phyloP scores from a whole-genome alignment of 2,329 filamentous ascomycete genomes.

The Dothideomycetes sp. region DNA sequence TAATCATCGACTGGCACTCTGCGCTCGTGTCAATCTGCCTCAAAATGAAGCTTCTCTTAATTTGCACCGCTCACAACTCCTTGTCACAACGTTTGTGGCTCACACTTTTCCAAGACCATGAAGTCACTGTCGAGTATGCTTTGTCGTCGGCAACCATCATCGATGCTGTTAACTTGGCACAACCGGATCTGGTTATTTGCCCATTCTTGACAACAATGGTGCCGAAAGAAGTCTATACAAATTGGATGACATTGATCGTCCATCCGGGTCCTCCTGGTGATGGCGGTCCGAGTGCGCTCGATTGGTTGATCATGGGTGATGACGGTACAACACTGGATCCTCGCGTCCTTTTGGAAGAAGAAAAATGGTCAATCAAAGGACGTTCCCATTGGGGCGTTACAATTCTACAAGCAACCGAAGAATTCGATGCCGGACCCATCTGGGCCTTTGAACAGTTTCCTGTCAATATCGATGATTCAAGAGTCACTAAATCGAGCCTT shows the following conservation, averaged over 20 bases:
- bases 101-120: slow-evolving; percentile 28
- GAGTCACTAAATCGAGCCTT: slow-evolving; percentile 33
- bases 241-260: slow-evolving; percentile 33
- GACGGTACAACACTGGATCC: slow-evolving; percentile 29
- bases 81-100: slow-evolving; percentile 34
- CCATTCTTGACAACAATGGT: slow-evolving; percentile 34
- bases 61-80: slow-evolving; percentile 40
- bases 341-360: slow-evolving; percentile 22
- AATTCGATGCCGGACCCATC: slow-evolving; percentile 36
- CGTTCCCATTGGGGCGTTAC: slow-evolving; percentile 36
- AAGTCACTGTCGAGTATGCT: slow-evolving; percentile 34
- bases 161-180: slow-evolving; percentile 29
- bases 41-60: slow-evolving; percentile 34
- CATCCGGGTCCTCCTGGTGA: slow-evolving; percentile 37
- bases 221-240: slow-evolving; percentile 30
- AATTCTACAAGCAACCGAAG: slow-evolving; percentile 31
- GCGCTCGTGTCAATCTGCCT: no score
- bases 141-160: slow-evolving; percentile 27
- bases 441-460: slow-evolving; percentile 38
- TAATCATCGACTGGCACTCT: no score
- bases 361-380: slow-evolving; percentile 23
- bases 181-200: slow-evolving; percentile 35
- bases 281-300: slow-evolving; percentile 34
- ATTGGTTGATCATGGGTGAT: slow-evolving; percentile 37
- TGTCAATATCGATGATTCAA: slow-evolving; percentile 32